Base-by-base conservation (phyloP, 345 rosid species). In the Sapria himalayana region DNA sequence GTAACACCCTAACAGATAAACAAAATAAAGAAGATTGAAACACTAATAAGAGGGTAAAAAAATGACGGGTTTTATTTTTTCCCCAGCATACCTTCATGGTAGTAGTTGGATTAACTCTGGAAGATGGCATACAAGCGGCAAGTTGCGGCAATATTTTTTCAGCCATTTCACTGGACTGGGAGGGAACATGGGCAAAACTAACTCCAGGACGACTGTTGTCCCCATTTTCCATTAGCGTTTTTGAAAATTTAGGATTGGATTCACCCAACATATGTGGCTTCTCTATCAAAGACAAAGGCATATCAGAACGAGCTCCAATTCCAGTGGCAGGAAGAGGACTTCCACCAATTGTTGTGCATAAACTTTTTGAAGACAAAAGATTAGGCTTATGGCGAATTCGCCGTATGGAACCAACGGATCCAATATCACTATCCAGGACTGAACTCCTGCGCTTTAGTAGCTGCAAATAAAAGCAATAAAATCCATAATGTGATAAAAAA, bases 401-500 rank as follows among this genome's bases (percentile, higher is more conserved):
- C 21, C 99, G 84, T 48, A 84, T 66, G 49, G 95, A 79, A 33
- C 92, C 93, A 47, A 64, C 61, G 49, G 85, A 67, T 33, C 85
- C 79, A 5, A 77, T 63, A 59, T 67, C 92, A 71, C 55, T 67
- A 39, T 91, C 89, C 22, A 91, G 62, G 25, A 69, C 76, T 18
- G 86, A 72, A 59, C 74, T 76, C 63, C 86, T 58, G 37, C 89
- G 72, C 53, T 91, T 91, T 36, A 70, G 59, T 53, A 61, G 62
- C 99, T 91, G 63, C 61, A 58, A 45, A 52, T 29, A 15, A 31
- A 42, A 45, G 41, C 32, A 57, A 14, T 10, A 50, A 46, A n/a
- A 10, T 15, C 37, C 37, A 13, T 36, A 10, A 37, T 27, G 19
- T 19, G 21, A 15, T 22, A n/a, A n/a, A n/a, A 14, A 21, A n/a